Base-by-base conservation (phyloP, 2,329 filamentous ascomycete species). In the Aspergillus glaucus region DNA sequence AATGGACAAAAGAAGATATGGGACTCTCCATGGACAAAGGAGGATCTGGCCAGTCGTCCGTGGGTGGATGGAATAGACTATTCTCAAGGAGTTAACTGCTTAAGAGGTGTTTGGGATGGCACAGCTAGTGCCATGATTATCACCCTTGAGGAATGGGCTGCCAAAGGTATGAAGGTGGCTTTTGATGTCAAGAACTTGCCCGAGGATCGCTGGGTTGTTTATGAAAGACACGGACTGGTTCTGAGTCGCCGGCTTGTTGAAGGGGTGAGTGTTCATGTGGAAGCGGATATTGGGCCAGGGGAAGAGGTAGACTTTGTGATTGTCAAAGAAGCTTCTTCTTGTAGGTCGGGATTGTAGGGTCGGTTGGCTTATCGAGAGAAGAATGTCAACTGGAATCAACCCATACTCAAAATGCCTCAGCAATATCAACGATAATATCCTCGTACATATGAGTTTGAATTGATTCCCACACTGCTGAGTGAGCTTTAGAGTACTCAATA, bases 1-100 rank as follows among this genome's bases (percentile, higher is more conserved):
- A 60, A 69, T 49, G 69, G 70, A 10, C 63, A 65, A 56, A 63
- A 59, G 52, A 64, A 47, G 34, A 65, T 69, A 58, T 72, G 58
- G 55, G 1, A 22, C 6, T 22, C 6, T 22, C 22, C 22, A 69
- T 50, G 69, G 70, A 9, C 63, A 65, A 56, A 63, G 59, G 52
- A 64, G 47, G 34, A 65, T 69, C 59, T 72, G 58, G 55, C 64
- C 66, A 26, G 17, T 48, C n/a, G 50, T 59, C 52, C 69, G 55
- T 62, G 51, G 37, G 53, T 65, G 12, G 55, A 58, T 48, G 54
- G 51, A 1, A 10, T 63, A 1, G 52, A 48, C 6, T 45, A 62
- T 3, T 48, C 36, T 6, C 49, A 54, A 17, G 60, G 52, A 1
- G 50, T 64, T 9, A 61, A 63, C 45, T 62, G 52, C 45, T 36